Evolutionary conservation across 352 stramenopile genomes (phyloP), one percentile per base, ranked within the genome.

Genomic region (Phytophthora sp.): DNA sequence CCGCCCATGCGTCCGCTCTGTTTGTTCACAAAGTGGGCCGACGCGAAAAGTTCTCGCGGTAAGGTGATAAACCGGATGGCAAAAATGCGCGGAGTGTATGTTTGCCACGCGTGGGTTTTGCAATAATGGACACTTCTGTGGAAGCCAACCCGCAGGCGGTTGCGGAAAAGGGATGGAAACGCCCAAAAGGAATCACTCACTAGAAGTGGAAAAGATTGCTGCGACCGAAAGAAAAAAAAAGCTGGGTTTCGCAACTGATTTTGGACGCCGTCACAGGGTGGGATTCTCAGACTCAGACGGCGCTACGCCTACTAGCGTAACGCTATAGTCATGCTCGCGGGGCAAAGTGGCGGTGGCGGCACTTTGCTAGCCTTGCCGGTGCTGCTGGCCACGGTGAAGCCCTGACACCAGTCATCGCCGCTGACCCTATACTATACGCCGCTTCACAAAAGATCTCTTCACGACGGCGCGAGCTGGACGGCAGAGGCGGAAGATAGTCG

Each of bases 181-280:
- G 55, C 45, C 46, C 13, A 49, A 30, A 45, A 30, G 41, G 24
- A 56, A 68, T n/a, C n/a, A 66, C 57, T 20, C 52, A 52, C 20
- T n/a, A n/a, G n/a, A n/a, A n/a, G 30, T 50, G 45, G 57, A 62
- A 53, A 66, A 60, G 61, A 63, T 69, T 57, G 47, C 46, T n/a
- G n/a, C n/a, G n/a, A n/a, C 26, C 31, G 29, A 30, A n/a, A n/a
- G n/a, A n/a, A n/a, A n/a, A n/a, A 20, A 65, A 65, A 65, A 65
- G 31, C 55, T 58, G 35, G 21, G 42, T 59, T 58, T 65, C 62
- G 29, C 55, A 66, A 65, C 56, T 70, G 55, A 63, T 64, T 58
- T 58, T 55, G 16, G 26, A n/a, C 35, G 18, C 9, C 46, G 36
- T 65, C 46, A 45, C n/a, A 42, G 27, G 20, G 47, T 55, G 58